These are phyloP conservation scores for Kalmusia sp. DNA, from an alignment of 2,329 filamentous ascomycete genomes.

Conservation along the genomic window DNA sequence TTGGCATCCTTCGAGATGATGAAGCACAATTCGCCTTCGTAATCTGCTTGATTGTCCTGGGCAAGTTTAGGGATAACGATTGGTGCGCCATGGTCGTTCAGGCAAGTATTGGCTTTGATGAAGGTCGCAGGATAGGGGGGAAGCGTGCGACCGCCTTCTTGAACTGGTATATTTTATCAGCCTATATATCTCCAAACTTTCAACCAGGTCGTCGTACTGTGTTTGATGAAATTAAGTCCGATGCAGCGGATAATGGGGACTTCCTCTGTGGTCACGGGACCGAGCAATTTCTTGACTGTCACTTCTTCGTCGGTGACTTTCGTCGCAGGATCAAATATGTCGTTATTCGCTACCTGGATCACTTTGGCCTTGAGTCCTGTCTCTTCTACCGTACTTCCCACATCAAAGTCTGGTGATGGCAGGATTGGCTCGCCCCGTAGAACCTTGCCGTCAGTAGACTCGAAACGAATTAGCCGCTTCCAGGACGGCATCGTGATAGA, in stretches of 20 bases:
- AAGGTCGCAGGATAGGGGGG: conserved; percentile 60
- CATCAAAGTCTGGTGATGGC: conserved; percentile 54
- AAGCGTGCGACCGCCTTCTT: conserved; percentile 58
- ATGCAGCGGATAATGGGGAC: conserved; percentile 66
- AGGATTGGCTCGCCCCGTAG: conserved; percentile 62
- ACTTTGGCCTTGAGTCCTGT: conserved; percentile 61
- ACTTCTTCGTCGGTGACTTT: conserved; percentile 62
- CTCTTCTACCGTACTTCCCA: conserved; percentile 56
- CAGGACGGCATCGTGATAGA: conserved; percentile 42
- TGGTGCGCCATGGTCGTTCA: conserved; percentile 48
- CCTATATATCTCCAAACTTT: not conserved
- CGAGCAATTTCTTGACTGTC: conserved; percentile 61
- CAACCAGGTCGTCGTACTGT: conserved; percentile 47
- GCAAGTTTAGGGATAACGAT: conserved; percentile 58
- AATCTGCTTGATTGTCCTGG: conserved; percentile 57
- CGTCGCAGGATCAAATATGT: conserved; percentile 59
- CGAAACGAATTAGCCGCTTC: conserved; percentile 63
- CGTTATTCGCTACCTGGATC: conserved; percentile 53
- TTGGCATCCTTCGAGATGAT: conserved; percentile 62
- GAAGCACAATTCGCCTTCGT: conserved; percentile 48
- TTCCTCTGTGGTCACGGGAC: conserved; percentile 58
- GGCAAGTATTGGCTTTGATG: conserved; percentile 55
- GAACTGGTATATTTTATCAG: conserved; percentile 48
- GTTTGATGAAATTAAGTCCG: conserved; percentile 66
- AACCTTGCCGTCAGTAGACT: conserved; percentile 58